Base-by-base conservation (phyloP, 345 rosid species). In the Capsella bursapastoris region DNA sequence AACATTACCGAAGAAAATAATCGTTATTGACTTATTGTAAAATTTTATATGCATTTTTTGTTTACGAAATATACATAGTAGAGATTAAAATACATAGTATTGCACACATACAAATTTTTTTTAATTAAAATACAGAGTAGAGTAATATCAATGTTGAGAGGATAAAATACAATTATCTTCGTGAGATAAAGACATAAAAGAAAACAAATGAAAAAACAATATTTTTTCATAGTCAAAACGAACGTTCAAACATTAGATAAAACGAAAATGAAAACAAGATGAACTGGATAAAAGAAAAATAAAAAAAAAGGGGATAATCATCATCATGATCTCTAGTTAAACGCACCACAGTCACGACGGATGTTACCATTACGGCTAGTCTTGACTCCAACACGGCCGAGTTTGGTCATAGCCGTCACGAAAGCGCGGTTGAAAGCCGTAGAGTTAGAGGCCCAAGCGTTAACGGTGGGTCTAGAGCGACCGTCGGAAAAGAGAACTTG, bases 301-400 rank as follows among this genome's bases (percentile, higher is more conserved):
- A 44, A 44, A 14, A 1, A 29, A 44, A 63, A 28, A 0, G 13
- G 29, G 28, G 11, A 28, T 22, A 22, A 10, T n/a, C 47, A 34
- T n/a, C 16, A 66, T 12, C 18, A 22, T 14, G 2, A 52, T 28
- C 52, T 47, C 73, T 52, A 83, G 40, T 85, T 84, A 58, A 90
- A 79, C 5, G 50, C 89, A 8, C 32, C 78, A 41, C 96, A 88
- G 35, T 86, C 78, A 3, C 51, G 80, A 34, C 92, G 91, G 48
- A 88, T 86, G 35, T 87, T 84, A 2, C 96, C 91, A 5, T 80
- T 83, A n/a, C 15, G 48, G 6, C 87, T 85, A 4, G 78, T 81
- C 82, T 90, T 85, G 50, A 88, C 87, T 8, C 90, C 89, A 37
- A 86, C 85, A 27, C 93, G 84, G 3, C 93, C 93, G 55, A 90